These are phyloP conservation scores for Chlamydomonas reinhardtii DNA, from an alignment of 163 green algal species.

Conservation along the genomic window DNA sequence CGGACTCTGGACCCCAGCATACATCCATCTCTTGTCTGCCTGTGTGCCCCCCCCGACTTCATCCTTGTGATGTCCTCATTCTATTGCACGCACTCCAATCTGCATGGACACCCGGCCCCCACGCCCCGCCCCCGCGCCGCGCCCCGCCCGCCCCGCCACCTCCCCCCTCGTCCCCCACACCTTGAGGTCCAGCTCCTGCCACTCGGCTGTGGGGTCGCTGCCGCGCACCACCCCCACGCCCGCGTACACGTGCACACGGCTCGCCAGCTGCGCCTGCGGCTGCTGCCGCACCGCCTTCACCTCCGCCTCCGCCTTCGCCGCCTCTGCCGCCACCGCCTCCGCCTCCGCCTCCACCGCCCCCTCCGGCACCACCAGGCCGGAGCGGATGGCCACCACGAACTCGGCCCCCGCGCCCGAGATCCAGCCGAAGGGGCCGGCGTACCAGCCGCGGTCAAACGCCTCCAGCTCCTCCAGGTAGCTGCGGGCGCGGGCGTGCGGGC, in stretches of 20 bases:
- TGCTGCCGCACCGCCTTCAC: neutral
- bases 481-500: neutral
- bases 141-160: neutral
- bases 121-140: too few species aligned
- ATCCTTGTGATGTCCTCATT: too few species aligned
- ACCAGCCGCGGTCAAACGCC: conserved; percentile 96
- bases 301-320: too few species aligned
- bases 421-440: conserved; percentile 96
- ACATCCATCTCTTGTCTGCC: too few species aligned
- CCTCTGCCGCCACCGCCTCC: too few species aligned
- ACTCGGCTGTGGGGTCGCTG: conserved; percentile 86
- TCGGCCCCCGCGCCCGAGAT: conserved; percentile 85
- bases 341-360: too few species aligned
- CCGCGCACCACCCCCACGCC: conserved; percentile 95
- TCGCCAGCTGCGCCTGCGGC: neutral
- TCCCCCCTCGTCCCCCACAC: conserved; percentile 52
- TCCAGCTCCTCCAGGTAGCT: conserved; percentile 77
- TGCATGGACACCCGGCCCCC: too few species aligned
- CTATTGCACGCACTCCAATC: too few species aligned
- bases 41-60: too few species aligned
- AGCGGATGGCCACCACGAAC: conserved; percentile 98
- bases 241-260: conserved; percentile 84
- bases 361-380: conserved; percentile 81
- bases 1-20: too few species aligned
- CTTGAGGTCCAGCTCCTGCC: conserved; percentile 97